Base-by-base conservation (phyloP, 164 flowering plant species). In the Protea cynaroides region DNA sequence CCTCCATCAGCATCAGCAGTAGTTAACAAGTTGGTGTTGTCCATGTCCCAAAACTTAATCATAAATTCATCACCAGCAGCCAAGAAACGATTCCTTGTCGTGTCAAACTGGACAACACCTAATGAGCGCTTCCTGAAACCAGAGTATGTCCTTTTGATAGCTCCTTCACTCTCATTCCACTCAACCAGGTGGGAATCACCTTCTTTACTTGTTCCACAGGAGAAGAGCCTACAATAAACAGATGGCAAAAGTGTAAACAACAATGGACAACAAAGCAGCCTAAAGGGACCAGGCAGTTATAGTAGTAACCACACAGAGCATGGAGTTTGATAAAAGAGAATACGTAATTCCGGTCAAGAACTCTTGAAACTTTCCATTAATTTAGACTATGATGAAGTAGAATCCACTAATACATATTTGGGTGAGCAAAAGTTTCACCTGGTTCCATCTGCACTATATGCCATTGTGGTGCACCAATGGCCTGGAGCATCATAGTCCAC, bases 401-500 rank as follows among this genome's bases (percentile, higher is more conserved):
- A 40, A 40, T 40, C 46, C 46, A 40, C 46, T 12, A 40, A 40
- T 18, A 12, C 19, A 14, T 12, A n/a, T 65, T 46, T 18, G 9
- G 12, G 54, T 2, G 9, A 24, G 62, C 21, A 23, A 38, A 4
- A 29, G 34, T 19, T 47, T 65, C 63, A 81, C 85, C 85, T 80
- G 24, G 74, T 76, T 65, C 86, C 86, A 77, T 82, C 86, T 0
- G 82, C 80, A 73, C 89, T 81, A 68, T 82, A 81, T 59, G 78
- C 69, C 89, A 84, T 84, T 58, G 67, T 82, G 47, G 81, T 82
- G 64, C 78, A 78, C 75, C 72, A 81, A 49, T 19, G 77, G 34
- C 84, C 81, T 68, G 82, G 86, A 37, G 89, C 86, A 73, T 81
- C 81, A 63, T 77, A 84, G 53, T 81, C 81, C 7, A 82, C 84